phyloP scores from a whole-genome alignment of 2,329 filamentous ascomycete species.

The Colletotrichum zoysiae region DNA sequence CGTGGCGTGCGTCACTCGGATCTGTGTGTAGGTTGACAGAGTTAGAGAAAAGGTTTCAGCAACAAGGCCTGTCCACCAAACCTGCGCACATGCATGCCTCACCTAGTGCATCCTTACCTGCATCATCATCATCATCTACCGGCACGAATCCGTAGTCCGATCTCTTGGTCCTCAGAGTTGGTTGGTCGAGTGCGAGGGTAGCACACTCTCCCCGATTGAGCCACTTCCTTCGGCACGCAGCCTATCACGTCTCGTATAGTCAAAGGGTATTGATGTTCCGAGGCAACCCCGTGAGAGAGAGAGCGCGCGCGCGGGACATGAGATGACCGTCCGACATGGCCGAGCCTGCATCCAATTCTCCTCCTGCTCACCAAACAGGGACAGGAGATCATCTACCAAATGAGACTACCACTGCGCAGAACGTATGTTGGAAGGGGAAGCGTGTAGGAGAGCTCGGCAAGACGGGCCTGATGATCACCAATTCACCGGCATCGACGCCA shows the following conservation, averaged over 20 bases:
- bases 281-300: constrained; percentile 36
- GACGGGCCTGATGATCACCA: neutral
- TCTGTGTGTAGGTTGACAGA: constrained; percentile 41
- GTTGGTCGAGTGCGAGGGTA: constrained; percentile 8
- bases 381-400: neutral
- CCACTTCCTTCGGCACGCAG: constrained; percentile 25
- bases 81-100: constrained; percentile 26
- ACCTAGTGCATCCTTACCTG: constrained; percentile 9
- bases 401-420: constrained; percentile 11
- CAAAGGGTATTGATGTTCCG: constrained; percentile 35
- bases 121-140: neutral
- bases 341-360: constrained; percentile 10
- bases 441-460: constrained; percentile 4
- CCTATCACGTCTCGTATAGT: constrained; percentile 25
- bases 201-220: constrained; percentile 22
- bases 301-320: constrained; percentile 10
- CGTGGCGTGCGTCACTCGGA: constrained; percentile 39
- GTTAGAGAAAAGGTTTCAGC: constrained; percentile 41
- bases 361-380: neutral
- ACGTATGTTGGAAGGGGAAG: neutral
- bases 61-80: constrained; percentile 34
- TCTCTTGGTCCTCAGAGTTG: constrained; percentile 3
- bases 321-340: constrained; percentile 37
- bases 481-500: neutral
- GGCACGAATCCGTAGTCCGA: constrained; percentile 4